Conservation (phyloP, 352 stramenopile species). For the Phytopythium mirpurense region DNA sequence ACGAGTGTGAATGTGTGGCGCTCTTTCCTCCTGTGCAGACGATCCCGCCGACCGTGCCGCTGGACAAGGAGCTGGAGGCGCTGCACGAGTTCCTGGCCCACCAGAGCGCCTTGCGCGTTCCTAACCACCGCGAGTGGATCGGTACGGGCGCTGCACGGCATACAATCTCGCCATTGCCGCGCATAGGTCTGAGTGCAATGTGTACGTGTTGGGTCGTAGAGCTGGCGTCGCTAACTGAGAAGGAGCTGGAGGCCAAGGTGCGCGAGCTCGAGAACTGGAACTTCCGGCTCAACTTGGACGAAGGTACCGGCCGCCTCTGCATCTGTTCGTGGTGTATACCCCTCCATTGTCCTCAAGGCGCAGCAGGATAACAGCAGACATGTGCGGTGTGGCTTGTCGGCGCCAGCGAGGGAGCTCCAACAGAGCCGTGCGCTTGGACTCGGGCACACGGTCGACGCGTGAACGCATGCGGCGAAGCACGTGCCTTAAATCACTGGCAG, state of each 20-base stretch:
- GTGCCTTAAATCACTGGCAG: no score
- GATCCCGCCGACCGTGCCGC: constrained; percentile 35
- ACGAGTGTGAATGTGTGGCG: neutral
- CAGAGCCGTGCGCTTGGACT: constrained; percentile 1
- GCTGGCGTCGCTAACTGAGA: constrained; percentile 43
- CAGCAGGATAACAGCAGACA: neutral
- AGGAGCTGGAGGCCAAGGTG: constrained; percentile 62
- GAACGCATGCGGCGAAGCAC: no score
- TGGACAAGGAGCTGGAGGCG: constrained; percentile 47
- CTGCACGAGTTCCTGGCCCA: constrained; percentile 56
- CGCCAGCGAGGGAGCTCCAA: constrained; percentile 1
- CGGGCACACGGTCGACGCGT: neutral
- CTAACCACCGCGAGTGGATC: constrained; percentile 34
- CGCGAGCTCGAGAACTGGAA: constrained; percentile 83
- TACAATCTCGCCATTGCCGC: no score
- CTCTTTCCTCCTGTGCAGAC: constrained; percentile 20
- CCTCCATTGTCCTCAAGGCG: no score
- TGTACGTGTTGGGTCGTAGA: constrained; percentile 27
- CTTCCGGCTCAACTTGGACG: constrained; percentile 73
- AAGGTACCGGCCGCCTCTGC: no score
- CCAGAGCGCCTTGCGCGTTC: constrained; percentile 26
- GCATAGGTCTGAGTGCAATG: neutral
- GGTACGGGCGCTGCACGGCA: constrained; percentile 12
- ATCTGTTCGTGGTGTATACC: no score
- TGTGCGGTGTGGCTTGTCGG: neutral